A percentile compares a stretch with the other conserved stretches of the same genome.
Conservation (phyloP, 805 yeast genomes). For the Priceomyces melissophilus region DNA sequence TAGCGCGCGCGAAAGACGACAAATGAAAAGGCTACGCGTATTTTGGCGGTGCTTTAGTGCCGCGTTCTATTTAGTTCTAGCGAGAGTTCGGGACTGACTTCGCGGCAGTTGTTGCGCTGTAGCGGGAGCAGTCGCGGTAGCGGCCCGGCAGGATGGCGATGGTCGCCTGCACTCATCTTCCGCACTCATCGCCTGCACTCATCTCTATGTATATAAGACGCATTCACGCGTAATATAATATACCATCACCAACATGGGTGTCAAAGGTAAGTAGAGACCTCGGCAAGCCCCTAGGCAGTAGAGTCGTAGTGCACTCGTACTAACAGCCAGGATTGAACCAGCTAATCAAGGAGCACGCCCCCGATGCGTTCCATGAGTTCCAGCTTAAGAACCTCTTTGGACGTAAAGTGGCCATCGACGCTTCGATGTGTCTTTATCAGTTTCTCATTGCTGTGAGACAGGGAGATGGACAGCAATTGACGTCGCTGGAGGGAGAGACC, state of each 20-base stretch:
- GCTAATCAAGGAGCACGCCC: constrained; percentile 85
- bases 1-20: no score
- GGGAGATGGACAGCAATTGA: constrained; percentile 91
- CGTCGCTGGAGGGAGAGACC: constrained; percentile 87
- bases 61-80: no score
- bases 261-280: constrained; percentile 44
- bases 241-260: constrained; percentile 43
- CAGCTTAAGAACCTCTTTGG: constrained; percentile 89
- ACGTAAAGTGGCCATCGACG: constrained; percentile 95
- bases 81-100: no score
- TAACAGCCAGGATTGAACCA: constrained; percentile 70
- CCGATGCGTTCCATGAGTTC: constrained; percentile 67
- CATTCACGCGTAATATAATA: neutral
- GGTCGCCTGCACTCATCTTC: neutral
- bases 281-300: no score
- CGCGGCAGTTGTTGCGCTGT: neutral
- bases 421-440: constrained; percentile 95
- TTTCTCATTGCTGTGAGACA: constrained; percentile 95
- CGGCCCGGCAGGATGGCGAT: no score
- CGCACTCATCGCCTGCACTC: neutral
- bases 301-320: constrained; percentile 7
- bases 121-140: no score
- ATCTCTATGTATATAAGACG: neutral
- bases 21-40: no score
- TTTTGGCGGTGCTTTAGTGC: no score